phyloP scores from a whole-genome alignment of 1,139 yeast species.

The Blastobotrys malaysiensis region DNA sequence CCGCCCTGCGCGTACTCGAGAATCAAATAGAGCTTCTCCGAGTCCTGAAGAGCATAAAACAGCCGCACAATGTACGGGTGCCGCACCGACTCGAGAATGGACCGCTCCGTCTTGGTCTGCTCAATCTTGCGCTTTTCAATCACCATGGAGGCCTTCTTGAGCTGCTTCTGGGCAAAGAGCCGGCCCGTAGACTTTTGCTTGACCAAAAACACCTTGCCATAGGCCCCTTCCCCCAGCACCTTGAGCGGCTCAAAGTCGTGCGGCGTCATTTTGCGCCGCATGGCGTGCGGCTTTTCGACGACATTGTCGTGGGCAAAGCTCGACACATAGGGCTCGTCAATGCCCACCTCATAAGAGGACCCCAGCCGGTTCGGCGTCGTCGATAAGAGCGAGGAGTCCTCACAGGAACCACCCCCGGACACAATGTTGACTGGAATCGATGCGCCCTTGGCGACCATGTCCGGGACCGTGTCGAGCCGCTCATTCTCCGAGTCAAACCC shows the following conservation, averaged over 20 bases:
- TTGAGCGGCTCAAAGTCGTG: conserved; percentile 70
- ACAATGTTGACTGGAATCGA: not conserved
- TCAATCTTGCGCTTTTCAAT: conserved; percentile 47
- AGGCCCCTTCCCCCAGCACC: conserved; percentile 88
- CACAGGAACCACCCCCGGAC: not conserved
- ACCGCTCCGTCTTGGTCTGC: conserved; percentile 66
- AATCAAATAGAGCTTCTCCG: conserved; percentile 68
- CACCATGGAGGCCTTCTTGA: conserved; percentile 70
- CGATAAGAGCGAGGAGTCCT: not conserved
- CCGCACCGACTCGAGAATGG: conserved; percentile 60
- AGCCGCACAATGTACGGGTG: conserved; percentile 88
- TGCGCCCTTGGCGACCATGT: not conserved
- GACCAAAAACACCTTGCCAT: conserved; percentile 82
- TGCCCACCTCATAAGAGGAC: conserved; percentile 44
- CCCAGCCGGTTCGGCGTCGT: conserved; percentile 34
- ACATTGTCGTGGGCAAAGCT: conserved; percentile 22
- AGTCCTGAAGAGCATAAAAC: conserved; percentile 86
- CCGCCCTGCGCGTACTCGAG: conserved; percentile 92
- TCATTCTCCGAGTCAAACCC: not conserved
- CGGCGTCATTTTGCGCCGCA: conserved; percentile 33
- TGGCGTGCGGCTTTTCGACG: conserved; percentile 8
- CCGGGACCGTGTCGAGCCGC: not conserved
- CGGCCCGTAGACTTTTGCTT: conserved; percentile 59
- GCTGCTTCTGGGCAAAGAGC: conserved; percentile 83
- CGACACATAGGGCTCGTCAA: conserved; percentile 36